Evolutionary conservation across 768 basidiomycete species (phyloP).

Genomic region (Leccinum arenicola): DNA sequence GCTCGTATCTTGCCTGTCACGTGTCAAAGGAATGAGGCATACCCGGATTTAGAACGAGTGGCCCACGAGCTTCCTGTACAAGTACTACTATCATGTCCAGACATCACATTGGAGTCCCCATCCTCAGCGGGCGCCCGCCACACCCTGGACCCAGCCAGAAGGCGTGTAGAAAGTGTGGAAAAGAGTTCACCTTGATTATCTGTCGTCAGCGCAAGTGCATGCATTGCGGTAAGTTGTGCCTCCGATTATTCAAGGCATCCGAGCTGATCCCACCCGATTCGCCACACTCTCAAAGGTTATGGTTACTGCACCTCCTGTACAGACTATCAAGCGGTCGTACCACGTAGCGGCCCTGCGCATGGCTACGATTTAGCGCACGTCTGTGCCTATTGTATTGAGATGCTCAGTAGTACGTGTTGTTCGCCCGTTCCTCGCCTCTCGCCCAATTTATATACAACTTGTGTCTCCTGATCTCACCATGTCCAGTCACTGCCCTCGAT

Average conservation of each 20-base stretch:
- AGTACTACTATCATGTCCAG: slow-evolving; percentile 17
- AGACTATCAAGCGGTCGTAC: slow-evolving; percentile 78
- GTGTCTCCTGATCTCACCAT: background rate
- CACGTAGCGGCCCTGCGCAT: slow-evolving; percentile 45
- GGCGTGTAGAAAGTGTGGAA: slow-evolving; percentile 68
- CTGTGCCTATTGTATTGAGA: slow-evolving; percentile 73
- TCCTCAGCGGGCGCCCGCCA: slow-evolving; percentile 64
- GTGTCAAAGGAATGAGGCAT: background rate
- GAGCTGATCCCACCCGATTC: background rate
- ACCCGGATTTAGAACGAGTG: background rate
- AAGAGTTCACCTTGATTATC: slow-evolving; percentile 69
- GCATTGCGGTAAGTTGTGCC: slow-evolving; percentile 61
- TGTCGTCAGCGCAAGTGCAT: slow-evolving; percentile 63
- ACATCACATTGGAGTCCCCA: slow-evolving; percentile 51
- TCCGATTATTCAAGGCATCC: background rate
- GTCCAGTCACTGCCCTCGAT: slow-evolving; percentile 66
- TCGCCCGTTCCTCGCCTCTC: background rate
- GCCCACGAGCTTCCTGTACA: background rate
- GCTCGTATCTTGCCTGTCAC: slow-evolving; percentile 6
- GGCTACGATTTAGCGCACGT: slow-evolving; percentile 69
- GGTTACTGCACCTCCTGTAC: slow-evolving; percentile 70
- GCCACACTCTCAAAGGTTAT: slow-evolving; percentile 46
- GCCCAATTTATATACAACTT: background rate
- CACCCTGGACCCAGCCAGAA: slow-evolving; percentile 26
- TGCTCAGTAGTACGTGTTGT: slow-evolving; percentile 52